Evolutionary conservation across 1,284 basidiomycete species (phyloP).

Genomic region (Boletus mariae): DNA sequence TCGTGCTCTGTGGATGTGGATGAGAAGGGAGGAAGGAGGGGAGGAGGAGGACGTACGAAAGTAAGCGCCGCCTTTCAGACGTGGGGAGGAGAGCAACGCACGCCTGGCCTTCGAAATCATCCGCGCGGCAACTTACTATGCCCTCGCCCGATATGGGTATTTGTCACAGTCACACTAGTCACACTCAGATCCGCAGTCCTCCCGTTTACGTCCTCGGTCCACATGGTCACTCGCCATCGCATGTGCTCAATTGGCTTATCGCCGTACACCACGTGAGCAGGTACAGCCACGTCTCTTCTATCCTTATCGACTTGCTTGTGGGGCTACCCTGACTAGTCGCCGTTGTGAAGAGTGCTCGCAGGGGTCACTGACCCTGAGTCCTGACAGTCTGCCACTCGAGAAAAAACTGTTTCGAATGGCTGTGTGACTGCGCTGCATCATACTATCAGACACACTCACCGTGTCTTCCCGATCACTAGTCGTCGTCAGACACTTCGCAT

Average conservation of each 20-base stretch:
- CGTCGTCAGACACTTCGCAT: not conserved
- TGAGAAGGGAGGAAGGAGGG: not conserved
- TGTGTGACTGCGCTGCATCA: too few relatives aligned
- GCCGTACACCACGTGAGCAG: not conserved
- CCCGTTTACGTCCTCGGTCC: slow-evolving; percentile 1
- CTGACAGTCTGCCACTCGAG: too few relatives aligned
- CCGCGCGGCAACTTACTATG: slow-evolving; percentile 7
- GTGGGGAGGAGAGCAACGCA: slow-evolving; percentile 29
- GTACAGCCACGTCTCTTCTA: too few relatives aligned
- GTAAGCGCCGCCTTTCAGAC: slow-evolving; percentile 21
- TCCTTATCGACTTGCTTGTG: too few relatives aligned
- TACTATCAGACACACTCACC: too few relatives aligned
- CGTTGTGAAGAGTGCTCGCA: not conserved
- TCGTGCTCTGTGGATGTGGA: slow-evolving; percentile 3
- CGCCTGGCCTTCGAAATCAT: slow-evolving; percentile 16
- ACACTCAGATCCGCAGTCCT: slow-evolving; percentile 8
- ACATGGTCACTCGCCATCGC: slow-evolving; percentile 1
- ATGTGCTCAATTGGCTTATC: not conserved
- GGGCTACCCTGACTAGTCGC: not conserved
- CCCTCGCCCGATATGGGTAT: slow-evolving; percentile 7
- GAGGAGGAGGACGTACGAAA: slow-evolving; percentile 21
- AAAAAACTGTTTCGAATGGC: too few relatives aligned
- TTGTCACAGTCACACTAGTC: slow-evolving; percentile 15
- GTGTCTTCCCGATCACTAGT: not conserved
- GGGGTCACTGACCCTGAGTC: slow-evolving; percentile 21